Conservation (phyloP, 2,329 filamentous ascomycete species). For the Paecilomyces dactylethromorphus region DNA sequence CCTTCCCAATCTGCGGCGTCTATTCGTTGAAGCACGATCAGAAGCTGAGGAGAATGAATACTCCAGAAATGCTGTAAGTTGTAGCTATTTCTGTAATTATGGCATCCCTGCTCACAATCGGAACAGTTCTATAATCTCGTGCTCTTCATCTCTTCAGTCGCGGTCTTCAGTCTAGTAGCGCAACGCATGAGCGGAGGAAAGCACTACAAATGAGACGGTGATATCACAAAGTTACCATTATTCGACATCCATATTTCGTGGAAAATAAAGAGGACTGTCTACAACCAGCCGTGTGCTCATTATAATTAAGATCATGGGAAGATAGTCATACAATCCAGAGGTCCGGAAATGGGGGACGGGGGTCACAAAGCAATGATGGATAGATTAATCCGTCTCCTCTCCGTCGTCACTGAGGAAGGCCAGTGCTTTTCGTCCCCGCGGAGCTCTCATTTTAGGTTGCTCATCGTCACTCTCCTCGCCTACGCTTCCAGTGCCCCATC, state of each 20-base stretch:
- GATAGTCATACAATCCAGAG: background rate
- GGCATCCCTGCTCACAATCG: constrained; percentile 1
- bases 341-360: background rate
- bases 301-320: background rate
- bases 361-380: background rate
- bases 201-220: constrained; percentile 20
- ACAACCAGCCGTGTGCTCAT: background rate
- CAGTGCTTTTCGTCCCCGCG: constrained; percentile 38
- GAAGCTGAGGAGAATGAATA: constrained; percentile 93
- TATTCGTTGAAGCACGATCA: constrained; percentile 90
- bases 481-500: constrained; percentile 59
- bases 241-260: background rate
- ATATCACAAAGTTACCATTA: background rate
- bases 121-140: constrained; percentile 88
- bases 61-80: constrained; percentile 78
- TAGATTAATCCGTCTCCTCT: constrained; percentile 49
- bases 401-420: constrained; percentile 63
- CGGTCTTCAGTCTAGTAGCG: constrained; percentile 86
- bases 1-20: constrained; percentile 86
- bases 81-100: background rate
- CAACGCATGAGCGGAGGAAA: constrained; percentile 63
- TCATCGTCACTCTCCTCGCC: constrained; percentile 36
- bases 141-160: constrained; percentile 92
- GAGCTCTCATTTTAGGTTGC: constrained; percentile 32
- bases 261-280: background rate